A percentile compares a stretch with the other conserved stretches of the same genome.
Conservation (phyloP, 352 stramenopile genomes). For the Salisapilia sapeloensis region DNA sequence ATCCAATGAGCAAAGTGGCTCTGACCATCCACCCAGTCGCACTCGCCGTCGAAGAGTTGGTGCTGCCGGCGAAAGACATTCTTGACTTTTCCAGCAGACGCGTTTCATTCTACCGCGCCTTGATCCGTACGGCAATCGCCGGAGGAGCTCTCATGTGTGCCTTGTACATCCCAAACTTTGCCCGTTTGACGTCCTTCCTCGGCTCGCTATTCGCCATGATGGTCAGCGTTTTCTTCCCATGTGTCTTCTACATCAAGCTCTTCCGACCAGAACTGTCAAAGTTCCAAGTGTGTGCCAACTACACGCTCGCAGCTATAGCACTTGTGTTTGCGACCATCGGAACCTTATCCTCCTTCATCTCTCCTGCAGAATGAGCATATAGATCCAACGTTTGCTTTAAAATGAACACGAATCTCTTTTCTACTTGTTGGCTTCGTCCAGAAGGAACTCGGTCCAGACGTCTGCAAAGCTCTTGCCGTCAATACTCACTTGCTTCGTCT, state of each 20-base stretch:
- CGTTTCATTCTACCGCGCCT: slow-evolving; percentile 33
- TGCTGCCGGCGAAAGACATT: slow-evolving; percentile 30
- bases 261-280: slow-evolving; percentile 28
- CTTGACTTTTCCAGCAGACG: slow-evolving; percentile 6
- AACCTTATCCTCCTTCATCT: slow-evolving; percentile 65
- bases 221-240: slow-evolving; percentile 68
- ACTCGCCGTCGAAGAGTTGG: slow-evolving; percentile 51
- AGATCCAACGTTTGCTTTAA: too few species aligned
- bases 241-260: slow-evolving; percentile 76
- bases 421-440: slow-evolving; percentile 40
- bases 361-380: slow-evolving; percentile 26
- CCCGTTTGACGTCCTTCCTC: slow-evolving; percentile 66
- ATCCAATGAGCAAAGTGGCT: slow-evolving; percentile 80
- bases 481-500: slow-evolving; percentile 7
- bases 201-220: slow-evolving; percentile 78
- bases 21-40: slow-evolving; percentile 72
- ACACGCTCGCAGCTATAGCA: slow-evolving; percentile 27
- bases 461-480: slow-evolving; percentile 56
- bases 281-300: slow-evolving; percentile 36
- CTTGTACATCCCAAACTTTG: slow-evolving; percentile 70
- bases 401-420: too few species aligned
- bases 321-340: slow-evolving; percentile 57
- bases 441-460: slow-evolving; percentile 49
- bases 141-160: slow-evolving; percentile 33
- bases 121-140: slow-evolving; percentile 43